Evolutionary conservation across 129 eudicot species (phyloP), one percentile per base, ranked within the genome.

Genomic region (Dittrichia graveolens): DNA sequence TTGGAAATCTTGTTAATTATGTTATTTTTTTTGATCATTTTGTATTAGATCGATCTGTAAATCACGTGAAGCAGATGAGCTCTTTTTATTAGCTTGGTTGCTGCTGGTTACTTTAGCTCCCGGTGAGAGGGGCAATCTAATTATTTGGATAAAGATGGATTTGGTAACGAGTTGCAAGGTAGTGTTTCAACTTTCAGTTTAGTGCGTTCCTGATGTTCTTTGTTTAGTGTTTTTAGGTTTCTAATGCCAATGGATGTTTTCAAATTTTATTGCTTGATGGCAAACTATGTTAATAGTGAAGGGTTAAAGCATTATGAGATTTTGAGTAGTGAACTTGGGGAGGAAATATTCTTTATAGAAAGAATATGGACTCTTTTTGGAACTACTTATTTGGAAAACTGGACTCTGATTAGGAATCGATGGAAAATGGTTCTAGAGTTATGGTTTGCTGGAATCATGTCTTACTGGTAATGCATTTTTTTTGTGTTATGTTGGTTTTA

Each of bases 91-190:
- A 69, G 71, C 47, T 60, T 42, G 73, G 34, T 65, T 38, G 79
- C 67, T 82, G 89, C 73, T 53, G 24, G 44, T 16, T 34, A 4
- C 65, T 24, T 6, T 53, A 24, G 31, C 31, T 24, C 0, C 31
- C 31, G 31, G 31, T 24, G 76, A 10, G 35, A 44, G 65, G 44
- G 67, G 35, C 44, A 31, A 46, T 16, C 16, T 18, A 15, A 35
- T 64, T 44, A 43, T 60, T 61, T 42, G 62, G 61, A 7, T 65
- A 16, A 60, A 70, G 76, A 93, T 93, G 98, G 98, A 89, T 88
- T 76, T 85, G 83, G 88, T 75, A 54, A 43, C 95, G 49, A 87
- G 84, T 61, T 87, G 90, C 72, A 93, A 89, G 98, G 98, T 93
- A 82, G 68, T 77, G 37, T 44, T 58, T 71, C 34, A 41, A 7